Evolutionary conservation across 2,329 filamentous ascomycete species (phyloP).

Genomic region (Sporothrix pallida): DNA sequence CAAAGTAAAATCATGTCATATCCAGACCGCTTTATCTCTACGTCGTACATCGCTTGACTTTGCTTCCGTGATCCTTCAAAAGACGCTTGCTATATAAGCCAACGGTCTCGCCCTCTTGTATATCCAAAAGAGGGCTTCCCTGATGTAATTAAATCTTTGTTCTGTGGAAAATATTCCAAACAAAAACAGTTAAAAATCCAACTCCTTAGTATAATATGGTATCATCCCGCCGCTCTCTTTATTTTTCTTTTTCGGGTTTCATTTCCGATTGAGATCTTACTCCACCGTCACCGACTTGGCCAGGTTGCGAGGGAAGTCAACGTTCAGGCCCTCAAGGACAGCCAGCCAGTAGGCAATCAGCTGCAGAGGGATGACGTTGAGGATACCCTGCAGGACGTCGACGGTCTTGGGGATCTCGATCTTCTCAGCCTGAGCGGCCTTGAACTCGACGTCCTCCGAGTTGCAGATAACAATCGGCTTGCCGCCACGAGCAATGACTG

Average conservation of each 20-base stretch:
- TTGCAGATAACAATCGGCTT: conserved; percentile 99
- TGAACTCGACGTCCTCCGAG: conserved; percentile 85
- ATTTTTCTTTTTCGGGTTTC: not conserved
- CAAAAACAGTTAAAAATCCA: conserved; percentile 20
- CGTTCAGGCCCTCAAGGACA: conserved; percentile 92
- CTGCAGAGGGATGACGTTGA: conserved; percentile 97
- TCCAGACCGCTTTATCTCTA: conserved; percentile 10
- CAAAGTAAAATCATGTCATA: conserved; percentile 24
- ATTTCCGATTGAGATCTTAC: conserved; percentile 56
- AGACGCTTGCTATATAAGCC: conserved; percentile 11
- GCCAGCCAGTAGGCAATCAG: conserved; percentile 99
- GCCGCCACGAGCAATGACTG: conserved; percentile 92
- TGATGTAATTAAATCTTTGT: conserved; percentile 10
- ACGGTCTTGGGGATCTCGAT: conserved; percentile 97
- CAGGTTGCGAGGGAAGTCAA: conserved; percentile 97
- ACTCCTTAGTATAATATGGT: conserved; percentile 25
- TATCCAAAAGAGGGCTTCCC: not conserved
- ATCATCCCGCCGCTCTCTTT: conserved; percentile 5
- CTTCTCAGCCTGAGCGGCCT: conserved; percentile 85
- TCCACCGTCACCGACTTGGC: conserved; percentile 99
- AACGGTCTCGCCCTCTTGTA: not conserved
- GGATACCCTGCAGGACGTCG: conserved; percentile 91
- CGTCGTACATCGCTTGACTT: conserved; percentile 17
- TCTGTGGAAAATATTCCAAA: not conserved
- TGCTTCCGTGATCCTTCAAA: conserved; percentile 11